Base-by-base conservation (phyloP, 2,329 filamentous ascomycete species). In the Fusarium acutatum region DNA sequence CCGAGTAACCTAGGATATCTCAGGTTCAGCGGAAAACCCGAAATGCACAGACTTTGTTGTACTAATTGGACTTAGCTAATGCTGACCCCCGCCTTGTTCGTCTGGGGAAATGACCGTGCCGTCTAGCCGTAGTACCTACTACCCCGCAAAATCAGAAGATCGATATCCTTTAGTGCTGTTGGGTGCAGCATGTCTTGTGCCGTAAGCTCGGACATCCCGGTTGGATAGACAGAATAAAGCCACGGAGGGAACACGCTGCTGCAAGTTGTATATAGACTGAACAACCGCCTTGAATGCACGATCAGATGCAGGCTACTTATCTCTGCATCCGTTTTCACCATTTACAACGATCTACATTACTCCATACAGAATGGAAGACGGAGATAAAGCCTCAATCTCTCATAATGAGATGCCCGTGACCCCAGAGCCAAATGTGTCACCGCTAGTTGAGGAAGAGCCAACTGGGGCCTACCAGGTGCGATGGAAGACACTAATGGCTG, bases 301-400 rank as follows among this genome's bases (percentile, higher is more conserved):
- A 24, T 32, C 24, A 5, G 15, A 50, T 14, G 22, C 3, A 34
- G n/a, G 20, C 26, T 47, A 15, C 24, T 22, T 13, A 28, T 13
- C 13, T 26, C 20, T 22, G 13, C 20, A 20, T 47, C 26, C 22
- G 13, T 11, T 28, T 22, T 3, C 8, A 47, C 14, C 6, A 11
- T 6, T 22, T 8, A 11, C 26, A 22, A 28, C 0, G 3, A 46
- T 28, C 18, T 12, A 6, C 2, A 11, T 26, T 8, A 6, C 17
- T 4, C 0, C 5, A 26, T 15, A 15, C n/a, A 22, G 3, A 3
- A 53, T 53, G 49, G 49, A 35, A 5, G 32, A 37, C 18, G 32
- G 18, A 20, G 32, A 53, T 9, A 53, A 53, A 17, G 18, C 6
- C 3, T 53, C 32, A 5, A 37, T 28, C 7, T 53, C 49, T 26